These are phyloP conservation scores for Erodium chrysanthum DNA, from an alignment of 441 rosid genomes.

Conservation along the genomic window DNA sequence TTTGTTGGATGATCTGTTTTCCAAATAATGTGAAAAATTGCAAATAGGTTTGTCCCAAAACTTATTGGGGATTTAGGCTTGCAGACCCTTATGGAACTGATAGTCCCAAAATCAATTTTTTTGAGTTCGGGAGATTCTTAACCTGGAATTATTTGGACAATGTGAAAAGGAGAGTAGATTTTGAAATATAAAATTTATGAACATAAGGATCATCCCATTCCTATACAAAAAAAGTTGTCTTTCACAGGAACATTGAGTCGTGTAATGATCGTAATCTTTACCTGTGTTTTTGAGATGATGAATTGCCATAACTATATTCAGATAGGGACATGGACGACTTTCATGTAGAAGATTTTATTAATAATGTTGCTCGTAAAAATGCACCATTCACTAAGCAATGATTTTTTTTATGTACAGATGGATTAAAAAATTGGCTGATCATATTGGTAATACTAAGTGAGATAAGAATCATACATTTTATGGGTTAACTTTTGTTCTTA, in stretches of 20 bases:
- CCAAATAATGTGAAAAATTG: background rate
- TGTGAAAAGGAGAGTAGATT: background rate
- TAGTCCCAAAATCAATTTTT: background rate
- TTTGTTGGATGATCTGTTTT: background rate
- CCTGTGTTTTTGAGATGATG: background rate
- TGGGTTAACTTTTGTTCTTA: background rate
- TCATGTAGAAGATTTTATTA: background rate
- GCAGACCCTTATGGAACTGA: too few species aligned
- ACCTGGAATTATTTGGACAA: background rate
- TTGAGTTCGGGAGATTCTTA: background rate
- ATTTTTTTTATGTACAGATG: background rate
- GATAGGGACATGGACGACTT: background rate
- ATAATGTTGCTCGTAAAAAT: background rate
- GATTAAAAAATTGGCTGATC: background rate
- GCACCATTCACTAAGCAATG: background rate
- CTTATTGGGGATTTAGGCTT: background rate
- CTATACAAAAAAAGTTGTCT: background rate
- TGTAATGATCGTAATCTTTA: background rate
- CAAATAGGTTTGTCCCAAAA: background rate
- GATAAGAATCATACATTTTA: background rate
- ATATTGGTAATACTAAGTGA: conserved; percentile 3
- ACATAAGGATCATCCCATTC: background rate
- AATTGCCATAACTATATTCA: background rate
- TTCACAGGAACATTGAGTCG: background rate
- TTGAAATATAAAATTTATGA: background rate